Evolutionary conservation across 331 rosid species (phyloP).

Genomic region (Spiraea crenata): DNA sequence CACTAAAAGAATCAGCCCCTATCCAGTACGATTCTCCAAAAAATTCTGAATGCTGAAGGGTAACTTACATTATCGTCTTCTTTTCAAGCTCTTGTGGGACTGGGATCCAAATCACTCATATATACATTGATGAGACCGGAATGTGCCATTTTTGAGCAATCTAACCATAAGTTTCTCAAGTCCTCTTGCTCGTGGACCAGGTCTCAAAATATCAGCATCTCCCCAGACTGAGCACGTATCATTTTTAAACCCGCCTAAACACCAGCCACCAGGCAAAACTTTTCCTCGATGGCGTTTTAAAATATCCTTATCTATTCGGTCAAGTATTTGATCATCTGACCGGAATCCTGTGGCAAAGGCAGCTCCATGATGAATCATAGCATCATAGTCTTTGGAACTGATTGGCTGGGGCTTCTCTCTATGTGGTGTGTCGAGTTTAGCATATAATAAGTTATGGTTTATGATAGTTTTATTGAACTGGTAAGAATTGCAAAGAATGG

Average conservation of each 20-base stretch:
- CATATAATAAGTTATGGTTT: slow-evolving; percentile 64
- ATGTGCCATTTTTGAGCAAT: slow-evolving; percentile 60
- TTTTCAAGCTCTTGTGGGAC: slow-evolving; percentile 15
- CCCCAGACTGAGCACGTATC: slow-evolving; percentile 83
- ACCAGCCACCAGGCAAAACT: slow-evolving; percentile 93
- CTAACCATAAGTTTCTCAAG: slow-evolving; percentile 69
- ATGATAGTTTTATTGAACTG: slow-evolving; percentile 68
- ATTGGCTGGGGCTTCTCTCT: slow-evolving; percentile 40
- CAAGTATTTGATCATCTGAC: slow-evolving; percentile 61
- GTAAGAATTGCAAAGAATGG: slow-evolving; percentile 76
- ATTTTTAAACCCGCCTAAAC: slow-evolving; percentile 78
- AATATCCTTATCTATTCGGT: slow-evolving; percentile 64
- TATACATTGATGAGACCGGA: slow-evolving; percentile 51
- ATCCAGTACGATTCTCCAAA: slow-evolving; percentile 22
- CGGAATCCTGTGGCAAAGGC: slow-evolving; percentile 69
- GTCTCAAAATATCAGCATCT: slow-evolving; percentile 86
- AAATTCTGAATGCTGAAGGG: slow-evolving; percentile 20
- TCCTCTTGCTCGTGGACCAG: slow-evolving; percentile 66
- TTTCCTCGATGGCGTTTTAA: slow-evolving; percentile 46
- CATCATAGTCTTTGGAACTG: slow-evolving; percentile 47
- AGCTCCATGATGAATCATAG: slow-evolving; percentile 72
- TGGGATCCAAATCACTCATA: slow-evolving; percentile 40
- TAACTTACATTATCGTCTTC: slow-evolving; percentile 1
- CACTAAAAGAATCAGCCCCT: slow-evolving; percentile 25
- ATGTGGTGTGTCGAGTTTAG: slow-evolving; percentile 34